phyloP scores from a whole-genome alignment of 768 basidiomycete species.

The Agaricus subrufescens region DNA sequence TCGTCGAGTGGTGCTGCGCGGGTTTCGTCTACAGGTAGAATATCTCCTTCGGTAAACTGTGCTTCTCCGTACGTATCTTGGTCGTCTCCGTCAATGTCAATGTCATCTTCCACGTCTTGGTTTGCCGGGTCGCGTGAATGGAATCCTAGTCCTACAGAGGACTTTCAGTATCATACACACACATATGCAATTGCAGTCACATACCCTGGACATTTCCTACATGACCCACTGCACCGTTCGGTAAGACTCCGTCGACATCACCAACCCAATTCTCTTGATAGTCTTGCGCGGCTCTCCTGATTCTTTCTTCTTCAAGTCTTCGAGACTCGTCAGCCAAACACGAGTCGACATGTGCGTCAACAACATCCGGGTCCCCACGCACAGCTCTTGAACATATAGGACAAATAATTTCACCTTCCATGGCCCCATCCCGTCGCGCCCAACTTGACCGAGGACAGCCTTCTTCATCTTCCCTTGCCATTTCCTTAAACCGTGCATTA shows the following conservation, averaged over 20 bases:
- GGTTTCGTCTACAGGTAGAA: constrained; percentile 35
- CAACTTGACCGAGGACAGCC: constrained; percentile 24
- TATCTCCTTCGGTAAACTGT: constrained; percentile 75
- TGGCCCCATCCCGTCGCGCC: constrained; percentile 22
- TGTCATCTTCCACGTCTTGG: constrained; percentile 71
- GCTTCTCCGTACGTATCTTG: constrained; percentile 58
- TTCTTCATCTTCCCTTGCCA: constrained; percentile 60
- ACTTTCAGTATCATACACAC: not conserved
- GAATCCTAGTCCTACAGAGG: constrained; percentile 63
- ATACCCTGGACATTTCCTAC: constrained; percentile 47
- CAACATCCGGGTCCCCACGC: constrained; percentile 63
- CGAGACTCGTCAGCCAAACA: constrained; percentile 60
- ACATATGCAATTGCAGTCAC: constrained; percentile 14
- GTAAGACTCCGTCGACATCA: constrained; percentile 15
- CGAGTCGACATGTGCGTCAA: constrained; percentile 79
- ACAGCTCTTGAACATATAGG: constrained; percentile 62
- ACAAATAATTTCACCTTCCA: constrained; percentile 45
- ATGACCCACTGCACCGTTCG: constrained; percentile 29
- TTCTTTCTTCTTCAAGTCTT: constrained; percentile 37
- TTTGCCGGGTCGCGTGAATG: constrained; percentile 51
- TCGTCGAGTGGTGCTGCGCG: constrained; percentile 23
- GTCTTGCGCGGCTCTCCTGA: constrained; percentile 25
- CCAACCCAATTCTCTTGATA: constrained; percentile 24
- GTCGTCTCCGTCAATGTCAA: constrained; percentile 80
- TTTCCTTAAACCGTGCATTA: constrained; percentile 60